Evolutionary conservation across 2,329 filamentous ascomycete species (phyloP), one percentile per base, ranked within the genome.

Genomic region (Colletotrichum graminicola): DNA sequence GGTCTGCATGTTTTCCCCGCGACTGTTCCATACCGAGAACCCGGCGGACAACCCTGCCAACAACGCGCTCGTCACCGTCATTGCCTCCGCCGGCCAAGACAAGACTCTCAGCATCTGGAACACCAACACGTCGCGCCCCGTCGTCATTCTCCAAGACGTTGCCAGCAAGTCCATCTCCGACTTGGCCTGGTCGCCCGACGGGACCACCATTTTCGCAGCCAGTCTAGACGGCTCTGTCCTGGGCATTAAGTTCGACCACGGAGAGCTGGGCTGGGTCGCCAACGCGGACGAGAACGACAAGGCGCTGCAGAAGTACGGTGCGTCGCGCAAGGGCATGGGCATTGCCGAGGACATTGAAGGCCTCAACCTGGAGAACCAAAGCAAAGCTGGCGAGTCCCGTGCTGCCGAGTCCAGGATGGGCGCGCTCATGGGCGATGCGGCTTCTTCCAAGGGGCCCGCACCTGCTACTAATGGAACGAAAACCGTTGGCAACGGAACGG

Each of bases 51-150:
- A 84, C 11, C 79, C 87, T 65, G 80, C 84, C 62, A 85, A 85
- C 1, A 82, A 84, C 62, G 83, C 77, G 77, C 87, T 90, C 21
- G 94, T 98, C 4, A 98, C 95, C 0, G 95, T 99, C 0, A 97
- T 99, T 76, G 96, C 97, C 11, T 98, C 95, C 73, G 96, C 95
- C 7, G 97, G 96, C 3, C 96, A 97, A 77, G 96, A 99, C 80
- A 98, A 98, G 82, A 96, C 95, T 2, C 83, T 99, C 52, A 98
- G 94, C 77, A 92, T 99, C 47, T 99, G 96, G 96, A 98, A 98
- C 76, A 99, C 97, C 1, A 97, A 94, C 78, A 97, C 94, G 32
- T 95, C 96, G 0, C 87, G 96, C 29, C 96, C 96, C 0, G 91
- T 98, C 26, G 91, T 98, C 26, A 94, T 98, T 63, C 87, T 94